Evolutionary conservation across 495 filamentous ascomycete species (phyloP).

Genomic region (Cercophora newfieldiana): DNA sequence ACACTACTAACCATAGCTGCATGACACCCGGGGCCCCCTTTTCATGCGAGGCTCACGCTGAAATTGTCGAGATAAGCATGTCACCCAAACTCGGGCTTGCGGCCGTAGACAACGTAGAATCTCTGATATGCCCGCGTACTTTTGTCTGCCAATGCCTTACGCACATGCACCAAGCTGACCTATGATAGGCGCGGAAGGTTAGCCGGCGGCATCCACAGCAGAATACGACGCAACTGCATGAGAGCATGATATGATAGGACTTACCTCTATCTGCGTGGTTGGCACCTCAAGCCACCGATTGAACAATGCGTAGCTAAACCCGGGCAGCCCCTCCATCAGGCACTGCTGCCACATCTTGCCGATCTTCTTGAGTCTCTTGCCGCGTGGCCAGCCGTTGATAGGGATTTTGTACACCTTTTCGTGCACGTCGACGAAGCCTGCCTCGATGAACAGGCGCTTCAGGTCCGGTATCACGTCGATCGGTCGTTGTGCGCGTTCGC

Average conservation of each 20-base stretch:
- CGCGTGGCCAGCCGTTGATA: conserved; percentile 1
- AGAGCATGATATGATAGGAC: background rate
- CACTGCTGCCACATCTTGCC: conserved; percentile 7
- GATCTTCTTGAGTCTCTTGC: conserved; percentile 2
- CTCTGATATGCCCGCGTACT: background rate
- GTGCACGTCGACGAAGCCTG: conserved; percentile 14
- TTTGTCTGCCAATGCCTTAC: background rate
- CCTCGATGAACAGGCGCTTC: conserved; percentile 12
- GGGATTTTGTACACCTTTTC: conserved; percentile 15
- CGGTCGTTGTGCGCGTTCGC: background rate
- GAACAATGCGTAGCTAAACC: conserved; percentile 11
- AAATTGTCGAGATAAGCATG: no score
- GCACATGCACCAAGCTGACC: background rate
- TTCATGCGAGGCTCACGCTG: no score
- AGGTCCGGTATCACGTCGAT: background rate
- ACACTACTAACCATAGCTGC: no score
- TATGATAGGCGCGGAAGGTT: no score
- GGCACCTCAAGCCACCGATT: background rate
- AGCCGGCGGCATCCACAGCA: no score
- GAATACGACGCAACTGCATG: no score
- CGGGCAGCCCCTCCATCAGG: background rate
- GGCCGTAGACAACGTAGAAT: conserved; percentile 2
- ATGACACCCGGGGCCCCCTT: no score
- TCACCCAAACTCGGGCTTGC: conserved; percentile 1
- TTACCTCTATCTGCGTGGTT: conserved; percentile 9